Conservation (phyloP, 331 rosid genomes). For the Quercus tomentella region DNA sequence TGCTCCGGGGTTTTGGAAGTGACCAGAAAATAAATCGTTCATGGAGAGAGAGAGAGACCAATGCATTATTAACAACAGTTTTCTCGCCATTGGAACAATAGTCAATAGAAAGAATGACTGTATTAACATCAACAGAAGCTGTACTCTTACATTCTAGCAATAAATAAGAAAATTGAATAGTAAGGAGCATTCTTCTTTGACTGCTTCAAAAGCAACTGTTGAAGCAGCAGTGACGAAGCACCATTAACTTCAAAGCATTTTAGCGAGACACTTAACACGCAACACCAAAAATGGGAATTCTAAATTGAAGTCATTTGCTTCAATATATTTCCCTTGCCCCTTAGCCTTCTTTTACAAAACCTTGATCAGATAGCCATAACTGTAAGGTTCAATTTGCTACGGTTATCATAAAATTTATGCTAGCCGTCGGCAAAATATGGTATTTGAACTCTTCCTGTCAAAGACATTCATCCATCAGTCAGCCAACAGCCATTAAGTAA, state of each 20-base stretch:
- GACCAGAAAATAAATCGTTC: neutral
- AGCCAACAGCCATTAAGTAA: neutral
- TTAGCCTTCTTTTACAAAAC: conserved; percentile 2
- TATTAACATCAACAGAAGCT: too few relatives aligned
- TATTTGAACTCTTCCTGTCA: conserved; percentile 3
- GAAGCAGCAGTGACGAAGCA: neutral
- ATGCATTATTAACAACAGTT: neutral
- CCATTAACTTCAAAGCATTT: conserved; percentile 7
- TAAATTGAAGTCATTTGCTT: neutral
- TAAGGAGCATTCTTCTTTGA: neutral
- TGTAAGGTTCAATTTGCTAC: neutral
- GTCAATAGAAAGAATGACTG: neutral
- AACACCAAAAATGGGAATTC: conserved; percentile 10
- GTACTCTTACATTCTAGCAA: too few relatives aligned
- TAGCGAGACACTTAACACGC: neutral
- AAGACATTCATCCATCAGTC: conserved; percentile 19
- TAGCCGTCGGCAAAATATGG: conserved; percentile 1
- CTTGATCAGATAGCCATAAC: conserved; percentile 1
- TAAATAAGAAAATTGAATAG: neutral
- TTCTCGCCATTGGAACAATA: neutral
- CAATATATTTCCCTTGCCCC: conserved; percentile 7
- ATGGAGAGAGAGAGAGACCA: neutral
- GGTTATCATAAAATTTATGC: neutral
- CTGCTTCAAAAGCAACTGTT: neutral
- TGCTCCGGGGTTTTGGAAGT: neutral